A percentile compares a stretch with the other conserved stretches of the same genome.
These are phyloP conservation scores for Pterulicium gracile DNA, from an alignment of 1,284 basidiomycete genomes.

Conservation along the genomic window DNA sequence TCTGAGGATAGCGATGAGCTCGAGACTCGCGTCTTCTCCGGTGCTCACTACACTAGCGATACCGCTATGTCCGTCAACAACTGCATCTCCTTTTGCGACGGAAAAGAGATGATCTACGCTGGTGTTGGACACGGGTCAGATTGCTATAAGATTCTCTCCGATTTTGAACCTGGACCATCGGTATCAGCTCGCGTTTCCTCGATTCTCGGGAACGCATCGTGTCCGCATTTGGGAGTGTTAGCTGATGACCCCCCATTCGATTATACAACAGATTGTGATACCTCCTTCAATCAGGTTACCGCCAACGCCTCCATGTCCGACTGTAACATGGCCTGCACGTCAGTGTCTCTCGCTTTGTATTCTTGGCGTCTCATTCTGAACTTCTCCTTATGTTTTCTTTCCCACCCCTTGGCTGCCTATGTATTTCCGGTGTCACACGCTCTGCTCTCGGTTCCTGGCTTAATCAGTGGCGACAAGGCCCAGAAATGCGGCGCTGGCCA, in stretches of 20 bases:
- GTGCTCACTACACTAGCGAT: conserved; percentile 31
- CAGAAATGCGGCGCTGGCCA: conserved; percentile 63
- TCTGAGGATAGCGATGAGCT: conserved; percentile 52
- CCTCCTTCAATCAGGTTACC: conserved; percentile 36
- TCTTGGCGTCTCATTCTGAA: not conserved
- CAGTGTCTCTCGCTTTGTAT: not conserved
- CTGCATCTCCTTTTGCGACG: conserved; percentile 51
- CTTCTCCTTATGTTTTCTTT: too few relatives aligned
- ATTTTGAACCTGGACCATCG: too few relatives aligned
- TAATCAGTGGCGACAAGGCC: conserved; percentile 45
- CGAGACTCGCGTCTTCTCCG: conserved; percentile 39
- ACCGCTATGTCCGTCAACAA: conserved; percentile 52
- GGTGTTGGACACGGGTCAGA: conserved; percentile 51
- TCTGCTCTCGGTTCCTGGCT: too few relatives aligned
- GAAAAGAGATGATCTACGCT: conserved; percentile 41
- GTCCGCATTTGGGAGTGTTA: too few relatives aligned
- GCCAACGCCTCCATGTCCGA: conserved; percentile 34
- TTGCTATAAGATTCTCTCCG: conserved; percentile 40
- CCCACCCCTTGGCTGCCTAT: too few relatives aligned
- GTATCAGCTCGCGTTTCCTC: too few relatives aligned
- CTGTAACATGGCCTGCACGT: conserved; percentile 50
- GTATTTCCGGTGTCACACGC: too few relatives aligned
- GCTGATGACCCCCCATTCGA: not conserved
- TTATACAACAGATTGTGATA: conserved; percentile 44
- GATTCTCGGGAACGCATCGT: too few relatives aligned